Percentiles rank a stretch among this genome's conserved stretches.
Conservation (phyloP, 2,329 filamentous ascomycete genomes). For the Metarhizium sp. region DNA sequence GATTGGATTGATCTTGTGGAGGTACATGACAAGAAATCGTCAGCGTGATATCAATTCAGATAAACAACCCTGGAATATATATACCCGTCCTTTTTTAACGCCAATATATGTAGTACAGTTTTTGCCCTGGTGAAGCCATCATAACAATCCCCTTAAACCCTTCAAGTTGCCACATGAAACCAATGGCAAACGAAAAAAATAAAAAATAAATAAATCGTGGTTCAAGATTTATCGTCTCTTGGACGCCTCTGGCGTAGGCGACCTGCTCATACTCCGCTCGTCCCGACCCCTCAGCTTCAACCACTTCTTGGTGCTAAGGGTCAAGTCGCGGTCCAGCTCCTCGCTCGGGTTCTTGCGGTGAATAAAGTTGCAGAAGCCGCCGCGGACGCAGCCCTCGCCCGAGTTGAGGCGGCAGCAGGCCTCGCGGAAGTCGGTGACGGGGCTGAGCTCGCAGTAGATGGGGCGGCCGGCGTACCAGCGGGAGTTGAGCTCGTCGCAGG, state of each 20-base stretch:
- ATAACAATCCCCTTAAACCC: background rate
- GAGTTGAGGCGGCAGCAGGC: constrained; percentile 92
- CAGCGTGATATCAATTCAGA: constrained; percentile 3
- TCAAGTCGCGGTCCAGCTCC: constrained; percentile 81
- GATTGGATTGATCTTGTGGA: constrained; percentile 6
- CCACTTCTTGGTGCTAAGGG: constrained; percentile 93
- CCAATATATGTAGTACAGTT: constrained; percentile 7
- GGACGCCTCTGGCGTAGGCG: constrained; percentile 77
- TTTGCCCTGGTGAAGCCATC: background rate
- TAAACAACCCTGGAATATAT: constrained; percentile 10
- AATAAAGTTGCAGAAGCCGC: constrained; percentile 99
- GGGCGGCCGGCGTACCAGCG: constrained; percentile 96
- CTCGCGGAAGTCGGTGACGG: constrained; percentile 96
- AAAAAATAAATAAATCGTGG: background rate
- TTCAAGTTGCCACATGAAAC: background rate
- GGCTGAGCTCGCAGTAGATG: constrained; percentile 95
- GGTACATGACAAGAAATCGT: constrained; percentile 6
- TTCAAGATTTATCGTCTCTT: constrained; percentile 44
- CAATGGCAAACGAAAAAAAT: background rate
- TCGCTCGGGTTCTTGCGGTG: constrained; percentile 89
- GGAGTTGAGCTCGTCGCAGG: constrained; percentile 87
- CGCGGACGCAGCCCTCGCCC: constrained; percentile 89
- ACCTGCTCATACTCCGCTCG: constrained; percentile 70
- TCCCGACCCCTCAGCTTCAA: constrained; percentile 76
- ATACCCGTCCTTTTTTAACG: constrained; percentile 15